These are phyloP conservation scores for Fonsecaea erecta DNA, from an alignment of 2,329 filamentous ascomycete species.

Conservation along the genomic window DNA sequence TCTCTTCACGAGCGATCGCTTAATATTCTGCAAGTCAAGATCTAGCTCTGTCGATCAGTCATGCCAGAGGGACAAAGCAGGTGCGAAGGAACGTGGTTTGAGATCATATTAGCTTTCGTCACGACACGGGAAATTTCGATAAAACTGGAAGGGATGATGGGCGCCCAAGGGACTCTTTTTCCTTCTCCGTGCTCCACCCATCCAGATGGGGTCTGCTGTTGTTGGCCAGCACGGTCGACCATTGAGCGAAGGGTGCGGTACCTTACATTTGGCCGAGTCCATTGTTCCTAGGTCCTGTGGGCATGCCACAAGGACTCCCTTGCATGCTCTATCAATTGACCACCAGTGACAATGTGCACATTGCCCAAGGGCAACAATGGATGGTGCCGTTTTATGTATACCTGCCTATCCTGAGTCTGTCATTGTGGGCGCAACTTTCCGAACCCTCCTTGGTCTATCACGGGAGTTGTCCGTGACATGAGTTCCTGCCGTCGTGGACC, in stretches of 20 bases:
- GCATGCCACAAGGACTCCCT: not conserved
- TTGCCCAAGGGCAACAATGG: not conserved
- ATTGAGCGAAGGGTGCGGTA: not conserved
- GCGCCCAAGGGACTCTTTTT: not conserved
- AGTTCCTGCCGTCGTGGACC: not conserved
- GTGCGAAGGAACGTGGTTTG: slow-evolving; percentile 6
- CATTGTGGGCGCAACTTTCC: not conserved
- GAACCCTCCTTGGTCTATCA: not conserved
- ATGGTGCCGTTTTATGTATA: not conserved
- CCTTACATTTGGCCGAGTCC: slow-evolving; percentile 13
- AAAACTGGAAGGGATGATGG: not conserved
- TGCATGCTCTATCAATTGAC: not conserved
- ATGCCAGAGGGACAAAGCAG: not conserved
- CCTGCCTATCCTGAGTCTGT: not conserved
- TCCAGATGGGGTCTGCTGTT: not conserved
- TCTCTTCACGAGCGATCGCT: not conserved
- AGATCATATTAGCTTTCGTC: slow-evolving; percentile 4
- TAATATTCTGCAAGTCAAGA: slow-evolving; percentile 12
- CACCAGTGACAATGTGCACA: not conserved
- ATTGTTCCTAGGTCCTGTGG: not conserved
- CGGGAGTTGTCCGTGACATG: not conserved
- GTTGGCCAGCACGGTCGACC: not conserved
- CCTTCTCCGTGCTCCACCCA: slow-evolving; percentile 4
- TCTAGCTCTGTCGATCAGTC: slow-evolving; percentile 7
- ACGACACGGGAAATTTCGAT: slow-evolving; percentile 6